Evolutionary conservation across 176 grass and related monocot species (phyloP), one percentile per base, ranked within the genome.

Genomic region (Eleusine indica): DNA sequence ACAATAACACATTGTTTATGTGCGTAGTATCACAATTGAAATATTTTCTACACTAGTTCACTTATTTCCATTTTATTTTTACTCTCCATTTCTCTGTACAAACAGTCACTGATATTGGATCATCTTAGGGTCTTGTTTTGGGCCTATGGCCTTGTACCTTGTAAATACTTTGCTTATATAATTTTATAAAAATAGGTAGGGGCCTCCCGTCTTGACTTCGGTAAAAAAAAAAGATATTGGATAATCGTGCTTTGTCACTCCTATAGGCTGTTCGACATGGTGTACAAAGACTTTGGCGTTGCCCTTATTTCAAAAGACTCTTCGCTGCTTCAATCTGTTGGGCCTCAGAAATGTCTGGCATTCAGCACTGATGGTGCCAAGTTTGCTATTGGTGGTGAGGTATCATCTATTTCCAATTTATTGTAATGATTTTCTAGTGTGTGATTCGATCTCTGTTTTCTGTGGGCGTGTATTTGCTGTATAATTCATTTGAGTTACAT

Each of bases 351-450:
- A 85, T 98, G 96, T 80, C 37, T 93, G 70, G 73, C 85, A 56
- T 98, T 98, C 82, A 98, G 96, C 69, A 98, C 96, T 41, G 96
- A 98, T 86, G 93, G 96, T 74, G 62, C 85, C 25, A 98, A 95
- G 77, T 91, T 98, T 85, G 92, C 96, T 71, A 84, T 85, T 68
- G 93, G 96, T 74, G 91, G 93, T 41, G 88, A 91, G 91, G 96
- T 95, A 98, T 79, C 66, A 9, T 41, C 12, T 57, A 3, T 28
- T 78, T 18, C 53, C 16, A n/a, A 73, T 6, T 47, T 52, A 35
- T 51, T 60, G 60, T 32, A 71, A 19, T 35, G 32, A 35, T 4
- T 28, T 30, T 54, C 14, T 32, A 65, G 4, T 39, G 4, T 80
- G 19, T 32, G 21, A 18, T 39, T 28, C 3, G 25, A 60, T 79